phyloP scores from a whole-genome alignment of 1,139 yeast species.

The Scheffersomyces cryptocercus region DNA sequence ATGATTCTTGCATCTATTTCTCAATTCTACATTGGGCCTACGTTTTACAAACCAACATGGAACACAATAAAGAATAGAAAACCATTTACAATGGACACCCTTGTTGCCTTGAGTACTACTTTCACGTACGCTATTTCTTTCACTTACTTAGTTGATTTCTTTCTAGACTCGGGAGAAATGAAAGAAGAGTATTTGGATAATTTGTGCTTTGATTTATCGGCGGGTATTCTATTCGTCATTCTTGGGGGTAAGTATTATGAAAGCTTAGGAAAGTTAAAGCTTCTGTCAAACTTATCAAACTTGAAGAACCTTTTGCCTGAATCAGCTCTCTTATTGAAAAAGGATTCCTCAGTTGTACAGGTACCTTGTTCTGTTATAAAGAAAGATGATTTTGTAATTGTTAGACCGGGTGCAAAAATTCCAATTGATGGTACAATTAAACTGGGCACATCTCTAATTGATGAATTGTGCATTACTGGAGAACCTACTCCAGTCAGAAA shows the following conservation, averaged over 20 bases:
- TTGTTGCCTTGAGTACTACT: not conserved
- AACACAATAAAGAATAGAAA: not conserved
- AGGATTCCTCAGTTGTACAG: not conserved
- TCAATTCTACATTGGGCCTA: not conserved
- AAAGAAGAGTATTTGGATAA: not conserved
- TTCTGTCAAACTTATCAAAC: not conserved
- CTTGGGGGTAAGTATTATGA: not conserved
- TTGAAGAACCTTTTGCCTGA: not conserved
- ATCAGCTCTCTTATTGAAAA: not conserved
- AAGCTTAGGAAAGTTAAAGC: not conserved
- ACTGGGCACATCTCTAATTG: not conserved
- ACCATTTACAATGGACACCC: constrained; percentile 1
- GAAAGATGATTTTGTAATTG: not conserved
- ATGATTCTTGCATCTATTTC: not conserved
- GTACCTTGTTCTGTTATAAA: not conserved
- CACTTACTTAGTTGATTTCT: not conserved
- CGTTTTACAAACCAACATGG: not conserved
- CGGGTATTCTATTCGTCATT: not conserved
- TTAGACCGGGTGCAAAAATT: not conserved
- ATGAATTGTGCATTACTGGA: not conserved
- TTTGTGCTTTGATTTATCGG: not conserved
- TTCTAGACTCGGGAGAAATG: not conserved
- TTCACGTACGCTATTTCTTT: not conserved
- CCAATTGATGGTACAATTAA: not conserved
- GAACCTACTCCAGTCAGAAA: not conserved